Conservation (phyloP, 495 filamentous ascomycete genomes). For the Trichoderma orchidacearum region DNA sequence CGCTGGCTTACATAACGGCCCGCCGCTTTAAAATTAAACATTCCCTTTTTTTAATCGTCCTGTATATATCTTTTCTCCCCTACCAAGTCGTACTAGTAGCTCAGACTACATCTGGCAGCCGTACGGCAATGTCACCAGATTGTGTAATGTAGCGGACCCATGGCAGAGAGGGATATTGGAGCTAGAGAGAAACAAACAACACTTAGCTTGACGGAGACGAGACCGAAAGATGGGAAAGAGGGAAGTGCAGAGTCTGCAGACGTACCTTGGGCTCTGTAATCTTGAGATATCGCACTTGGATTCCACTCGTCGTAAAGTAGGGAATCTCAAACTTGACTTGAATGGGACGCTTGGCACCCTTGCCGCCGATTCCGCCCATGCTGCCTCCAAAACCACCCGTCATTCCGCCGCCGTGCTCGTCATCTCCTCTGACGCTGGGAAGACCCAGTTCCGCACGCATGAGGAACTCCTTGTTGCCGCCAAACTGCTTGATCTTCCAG, state of each 20-base stretch:
- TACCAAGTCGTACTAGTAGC: neutral
- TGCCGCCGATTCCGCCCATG: constrained; percentile 71
- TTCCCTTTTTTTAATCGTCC: neutral
- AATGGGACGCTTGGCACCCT: constrained; percentile 85
- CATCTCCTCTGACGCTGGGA: constrained; percentile 89
- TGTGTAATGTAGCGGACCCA: constrained; percentile 99
- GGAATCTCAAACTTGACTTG: constrained; percentile 99
- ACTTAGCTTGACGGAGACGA: neutral
- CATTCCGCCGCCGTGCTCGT: constrained; percentile 92
- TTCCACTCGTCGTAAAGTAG: constrained; percentile 97
- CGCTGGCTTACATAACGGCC: neutral
- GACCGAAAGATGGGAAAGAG: neutral
- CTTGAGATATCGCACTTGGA: constrained; percentile 97
- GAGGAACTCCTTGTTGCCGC: constrained; percentile 93
- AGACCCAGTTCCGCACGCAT: constrained; percentile 98
- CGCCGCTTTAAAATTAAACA: neutral
- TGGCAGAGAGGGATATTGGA: constrained; percentile 95
- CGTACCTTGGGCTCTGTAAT: constrained; percentile 98
- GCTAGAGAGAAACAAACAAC: constrained; percentile 26
- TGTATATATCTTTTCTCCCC: neutral
- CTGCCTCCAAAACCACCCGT: constrained; percentile 93
- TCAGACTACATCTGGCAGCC: constrained; percentile 77
- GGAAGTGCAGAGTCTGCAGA: constrained; percentile 6
- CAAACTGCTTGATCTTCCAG: constrained; percentile 99
- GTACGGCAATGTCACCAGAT: constrained; percentile 86